Evolutionary conservation across 2,329 filamentous ascomycete genomes (phyloP).

Genomic region (Fusarium redolens): DNA sequence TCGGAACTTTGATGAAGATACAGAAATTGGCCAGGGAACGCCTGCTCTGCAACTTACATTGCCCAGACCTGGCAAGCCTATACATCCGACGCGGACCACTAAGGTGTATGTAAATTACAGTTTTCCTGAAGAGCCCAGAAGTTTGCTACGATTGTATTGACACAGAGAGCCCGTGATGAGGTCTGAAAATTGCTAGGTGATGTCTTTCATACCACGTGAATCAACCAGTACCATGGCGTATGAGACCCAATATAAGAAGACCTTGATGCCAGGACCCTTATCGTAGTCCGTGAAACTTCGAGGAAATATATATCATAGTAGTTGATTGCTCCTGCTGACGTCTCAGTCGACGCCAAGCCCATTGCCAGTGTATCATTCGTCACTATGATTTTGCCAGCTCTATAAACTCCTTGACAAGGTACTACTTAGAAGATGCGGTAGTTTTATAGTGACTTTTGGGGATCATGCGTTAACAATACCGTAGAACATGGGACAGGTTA

Average conservation of each 20-base stretch:
- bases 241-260: too few species aligned
- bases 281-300: accelerated
- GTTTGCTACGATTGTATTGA: accelerated
- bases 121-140: accelerated
- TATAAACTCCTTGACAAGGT: not conserved
- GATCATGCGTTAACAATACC: too few species aligned
- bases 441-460: too few species aligned
- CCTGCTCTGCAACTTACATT: not conserved
- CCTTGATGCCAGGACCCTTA: accelerated
- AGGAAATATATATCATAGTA: accelerated
- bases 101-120: too few species aligned
- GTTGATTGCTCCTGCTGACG: not conserved
- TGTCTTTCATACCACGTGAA: not conserved
- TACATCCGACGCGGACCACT: not conserved
- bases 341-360: not conserved
- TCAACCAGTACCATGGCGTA: too few species aligned
- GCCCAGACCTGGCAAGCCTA: not conserved
- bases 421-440: accelerated
- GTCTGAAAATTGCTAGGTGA: accelerated
- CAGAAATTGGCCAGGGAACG: too few species aligned
- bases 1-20: too few species aligned
- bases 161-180: not conserved
- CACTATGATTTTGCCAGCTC: not conserved
- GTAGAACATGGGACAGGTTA: too few species aligned
- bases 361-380: not conserved